Base-by-base conservation (phyloP, 202 grass and related monocot species). In the Tripidium arundinaceum region DNA sequence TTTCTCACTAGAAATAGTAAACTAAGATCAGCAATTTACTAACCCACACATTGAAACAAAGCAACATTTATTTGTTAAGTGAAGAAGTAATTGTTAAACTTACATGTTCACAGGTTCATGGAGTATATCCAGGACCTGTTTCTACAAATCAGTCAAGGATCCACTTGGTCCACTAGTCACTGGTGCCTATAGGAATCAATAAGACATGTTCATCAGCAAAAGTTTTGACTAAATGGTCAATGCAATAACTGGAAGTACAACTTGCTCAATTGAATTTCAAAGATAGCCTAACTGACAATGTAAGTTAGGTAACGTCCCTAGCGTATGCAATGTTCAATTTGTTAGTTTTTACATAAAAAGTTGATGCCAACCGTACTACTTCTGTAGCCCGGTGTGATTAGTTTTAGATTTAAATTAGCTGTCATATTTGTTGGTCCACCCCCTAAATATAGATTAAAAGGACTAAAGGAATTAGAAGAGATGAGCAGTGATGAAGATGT, bases 71-170 rank as follows among this genome's bases (percentile, higher is more conserved):
- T 64, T 83, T 12, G 40, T 41, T 1, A 59, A 25, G 9, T 65
- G n/a, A n/a, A n/a, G 3, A 14, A 4, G 7, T 9, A 28, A 29
- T 25, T 75, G n/a, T 26, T 41, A 34, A 68, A 80, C 11, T 91
- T 79, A 94, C 95, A 91, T 22, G 83, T 72, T 84, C 72, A 82
- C 86, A 75, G 90, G 95, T 81, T 98, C 95, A 10, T 57, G 85
- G 82, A 98, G 83, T 71, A 98, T 65, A 34, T 86, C 85, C 70
- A 98, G 72, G 66, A 94, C 92, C 49, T 89, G 69, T 45, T 81
- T 84, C 6, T 89, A 81, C 54, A 89, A 75, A 84, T 94, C 92
- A 42, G 72, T 87, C 79, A 75, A 80, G 1, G 88, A 85, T 83
- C 65, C 92, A 67, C 57, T 80, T 57, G 62, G 62, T 84, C 61